Percentiles rank a stretch among this genome's conserved stretches.
These are phyloP conservation scores for Fusarium sp. DNA, from an alignment of 2,329 filamentous ascomycete species.

Conservation along the genomic window DNA sequence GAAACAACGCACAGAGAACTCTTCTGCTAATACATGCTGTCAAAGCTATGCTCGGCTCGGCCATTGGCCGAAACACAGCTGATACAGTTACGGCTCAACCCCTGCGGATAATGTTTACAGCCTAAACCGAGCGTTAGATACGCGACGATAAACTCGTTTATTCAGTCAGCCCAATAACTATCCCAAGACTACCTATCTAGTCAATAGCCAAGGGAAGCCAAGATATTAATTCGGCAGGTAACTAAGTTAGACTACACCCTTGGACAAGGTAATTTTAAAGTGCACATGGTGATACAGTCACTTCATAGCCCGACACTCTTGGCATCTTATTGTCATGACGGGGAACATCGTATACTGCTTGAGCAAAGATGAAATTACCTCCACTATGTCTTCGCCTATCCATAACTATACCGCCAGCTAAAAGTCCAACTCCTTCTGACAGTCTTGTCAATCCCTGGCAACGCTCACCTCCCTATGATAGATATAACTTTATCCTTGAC, in stretches of 20 bases:
- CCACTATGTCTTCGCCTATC: conserved; percentile 25
- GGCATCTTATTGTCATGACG: not conserved
- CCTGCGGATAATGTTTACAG: conserved; percentile 11
- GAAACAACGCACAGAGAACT: conserved; percentile 22
- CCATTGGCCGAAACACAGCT: conserved; percentile 24
- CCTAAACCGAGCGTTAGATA: not conserved
- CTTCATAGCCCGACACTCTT: not conserved
- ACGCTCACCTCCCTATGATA: conserved; percentile 21
- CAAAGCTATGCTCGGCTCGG: conserved; percentile 12
- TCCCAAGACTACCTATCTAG: not conserved
- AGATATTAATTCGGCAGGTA: not conserved
- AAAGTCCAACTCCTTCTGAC: conserved; percentile 36
- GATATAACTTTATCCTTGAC: conserved; percentile 15
- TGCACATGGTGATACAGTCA: not conserved
- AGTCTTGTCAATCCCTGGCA: conserved; percentile 22
- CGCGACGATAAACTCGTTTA: not conserved
- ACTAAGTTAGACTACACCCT: not conserved
- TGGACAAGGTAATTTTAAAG: not conserved
- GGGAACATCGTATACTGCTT: conserved; percentile 11
- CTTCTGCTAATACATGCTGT: not conserved
- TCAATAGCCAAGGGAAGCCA: not conserved
- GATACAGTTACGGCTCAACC: conserved; percentile 13
- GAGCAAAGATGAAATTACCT: conserved; percentile 38
- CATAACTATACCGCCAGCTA: conserved; percentile 8
- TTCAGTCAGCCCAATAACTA: not conserved